These are phyloP conservation scores for Populus davidiana DNA, from an alignment of 345 rosid species.

Conservation along the genomic window DNA sequence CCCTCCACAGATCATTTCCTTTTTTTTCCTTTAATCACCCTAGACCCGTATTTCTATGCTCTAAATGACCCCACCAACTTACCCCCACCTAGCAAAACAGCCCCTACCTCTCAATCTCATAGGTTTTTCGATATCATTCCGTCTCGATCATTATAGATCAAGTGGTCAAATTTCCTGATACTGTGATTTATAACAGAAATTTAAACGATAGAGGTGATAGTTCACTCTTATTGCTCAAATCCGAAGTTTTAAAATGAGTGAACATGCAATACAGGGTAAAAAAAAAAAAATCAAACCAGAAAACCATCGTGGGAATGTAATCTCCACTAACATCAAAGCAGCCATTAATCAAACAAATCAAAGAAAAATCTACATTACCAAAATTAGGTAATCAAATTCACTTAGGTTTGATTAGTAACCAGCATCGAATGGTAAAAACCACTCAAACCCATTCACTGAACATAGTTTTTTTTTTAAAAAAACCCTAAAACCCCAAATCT, in stretches of 20 bases:
- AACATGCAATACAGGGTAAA: no score
- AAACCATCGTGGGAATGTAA: not conserved
- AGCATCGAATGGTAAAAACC: not conserved
- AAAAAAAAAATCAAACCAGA: no score
- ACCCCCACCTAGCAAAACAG: no score
- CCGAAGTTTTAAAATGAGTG: not conserved
- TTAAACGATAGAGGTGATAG: not conserved
- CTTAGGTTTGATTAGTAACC: not conserved
- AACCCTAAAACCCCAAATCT: not conserved
- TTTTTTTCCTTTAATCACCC: no score
- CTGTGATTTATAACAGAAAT: no score
- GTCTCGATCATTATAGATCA: no score
- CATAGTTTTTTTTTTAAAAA: not conserved
- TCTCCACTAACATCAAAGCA: not conserved
- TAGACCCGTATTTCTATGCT: no score
- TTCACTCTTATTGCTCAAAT: not conserved
- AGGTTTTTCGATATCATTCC: no score
- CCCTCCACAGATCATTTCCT: no score
- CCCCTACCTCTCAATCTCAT: no score
- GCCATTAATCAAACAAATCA: not conserved
- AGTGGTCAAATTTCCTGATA: no score
- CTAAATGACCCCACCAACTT: no score
- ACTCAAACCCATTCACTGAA: not conserved
- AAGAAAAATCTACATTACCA: not conserved
- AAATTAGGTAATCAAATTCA: not conserved